Evolutionary conservation across 2,329 filamentous ascomycete genomes (phyloP).

Genomic region (Neonectria punicea): DNA sequence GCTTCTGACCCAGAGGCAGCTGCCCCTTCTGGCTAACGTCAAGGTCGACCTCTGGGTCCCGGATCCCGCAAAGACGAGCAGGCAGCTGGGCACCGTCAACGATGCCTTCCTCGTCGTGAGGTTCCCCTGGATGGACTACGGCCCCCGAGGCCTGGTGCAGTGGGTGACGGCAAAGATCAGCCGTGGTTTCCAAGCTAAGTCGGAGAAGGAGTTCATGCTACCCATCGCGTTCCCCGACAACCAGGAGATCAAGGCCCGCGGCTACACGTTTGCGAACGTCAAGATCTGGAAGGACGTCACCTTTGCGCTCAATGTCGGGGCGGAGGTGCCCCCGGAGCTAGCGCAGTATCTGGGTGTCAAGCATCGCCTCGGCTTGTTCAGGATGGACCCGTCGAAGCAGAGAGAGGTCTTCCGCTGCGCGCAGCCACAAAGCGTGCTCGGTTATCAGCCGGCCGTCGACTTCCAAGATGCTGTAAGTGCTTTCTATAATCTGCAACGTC

Average conservation of each 20-base stretch:
- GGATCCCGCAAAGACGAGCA: constrained; percentile 65
- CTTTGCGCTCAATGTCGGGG: constrained; percentile 65
- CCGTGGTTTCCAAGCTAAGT: constrained; percentile 58
- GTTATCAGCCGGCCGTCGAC: constrained; percentile 72
- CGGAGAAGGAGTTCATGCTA: constrained; percentile 73
- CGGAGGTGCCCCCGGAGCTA: constrained; percentile 71
- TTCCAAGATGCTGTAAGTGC: constrained; percentile 75
- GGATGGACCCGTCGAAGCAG: constrained; percentile 67
- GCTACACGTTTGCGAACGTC: constrained; percentile 70
- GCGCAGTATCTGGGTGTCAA: constrained; percentile 73
- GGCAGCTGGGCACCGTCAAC: constrained; percentile 62
- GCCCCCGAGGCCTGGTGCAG: constrained; percentile 59
- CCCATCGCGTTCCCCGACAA: constrained; percentile 71
- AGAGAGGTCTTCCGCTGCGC: constrained; percentile 71
- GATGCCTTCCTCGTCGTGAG: constrained; percentile 71
- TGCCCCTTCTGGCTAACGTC: constrained; percentile 77
- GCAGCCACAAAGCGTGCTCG: constrained; percentile 65
- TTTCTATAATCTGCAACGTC: neutral
- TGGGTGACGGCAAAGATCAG: constrained; percentile 62
- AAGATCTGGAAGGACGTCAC: constrained; percentile 71
- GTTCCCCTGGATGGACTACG: constrained; percentile 70
- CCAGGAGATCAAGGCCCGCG: constrained; percentile 65
- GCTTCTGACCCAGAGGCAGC: constrained; percentile 76
- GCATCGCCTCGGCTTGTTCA: constrained; percentile 74
- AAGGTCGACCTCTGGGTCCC: constrained; percentile 75